Evolutionary conservation across 2,329 filamentous ascomycete genomes (phyloP).

Genomic region (Albophoma yamanashiensis): DNA sequence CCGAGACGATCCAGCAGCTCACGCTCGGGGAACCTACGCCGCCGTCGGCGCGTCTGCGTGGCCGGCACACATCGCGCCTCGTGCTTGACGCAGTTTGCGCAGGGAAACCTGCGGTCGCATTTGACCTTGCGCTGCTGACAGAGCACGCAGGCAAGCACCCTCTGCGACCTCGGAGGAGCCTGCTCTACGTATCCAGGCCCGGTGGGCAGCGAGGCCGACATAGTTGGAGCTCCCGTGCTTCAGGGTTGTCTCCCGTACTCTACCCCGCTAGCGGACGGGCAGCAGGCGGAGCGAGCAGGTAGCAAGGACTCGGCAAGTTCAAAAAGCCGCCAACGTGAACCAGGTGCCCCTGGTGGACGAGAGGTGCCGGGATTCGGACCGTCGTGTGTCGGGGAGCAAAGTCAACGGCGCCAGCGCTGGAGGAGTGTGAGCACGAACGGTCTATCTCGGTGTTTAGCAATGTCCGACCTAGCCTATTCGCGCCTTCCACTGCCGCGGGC

Average conservation of each 20-base stretch:
- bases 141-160: conserved; percentile 38
- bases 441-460: too few relatives aligned
- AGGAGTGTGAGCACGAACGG: too few relatives aligned
- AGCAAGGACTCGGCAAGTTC: too few relatives aligned
- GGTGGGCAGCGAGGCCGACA: background rate
- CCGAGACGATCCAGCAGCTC: conserved; percentile 46
- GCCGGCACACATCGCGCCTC: conserved; percentile 32
- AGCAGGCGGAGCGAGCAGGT: too few relatives aligned
- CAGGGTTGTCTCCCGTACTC: background rate
- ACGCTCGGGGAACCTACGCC: conserved; percentile 41
- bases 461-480: too few relatives aligned
- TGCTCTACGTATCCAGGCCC: background rate
- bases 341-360: too few relatives aligned
- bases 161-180: conserved; percentile 9
- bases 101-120: conserved; percentile 49
- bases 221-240: background rate
- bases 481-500: too few relatives aligned
- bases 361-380: too few relatives aligned
- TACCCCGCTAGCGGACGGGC: background rate
- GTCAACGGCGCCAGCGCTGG: too few relatives aligned
- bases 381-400: too few relatives aligned
- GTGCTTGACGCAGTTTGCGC: conserved; percentile 38
- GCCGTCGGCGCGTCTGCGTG: conserved; percentile 24
- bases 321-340: too few relatives aligned
- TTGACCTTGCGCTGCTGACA: conserved; percentile 57